Conservation (phyloP, 2,329 filamentous ascomycete genomes). For the Simplicillium sp. region DNA sequence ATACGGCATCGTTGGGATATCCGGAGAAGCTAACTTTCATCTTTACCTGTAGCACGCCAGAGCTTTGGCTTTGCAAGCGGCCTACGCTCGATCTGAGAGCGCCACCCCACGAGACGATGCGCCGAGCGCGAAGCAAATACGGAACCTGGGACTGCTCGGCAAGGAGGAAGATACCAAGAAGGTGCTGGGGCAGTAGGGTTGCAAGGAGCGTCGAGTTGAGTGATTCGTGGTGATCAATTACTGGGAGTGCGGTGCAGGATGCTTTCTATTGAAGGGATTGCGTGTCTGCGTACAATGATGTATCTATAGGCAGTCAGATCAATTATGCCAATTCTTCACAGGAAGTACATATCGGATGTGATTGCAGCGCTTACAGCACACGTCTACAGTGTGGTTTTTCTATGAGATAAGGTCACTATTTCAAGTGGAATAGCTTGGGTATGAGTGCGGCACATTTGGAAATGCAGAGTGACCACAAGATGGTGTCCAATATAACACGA, state of each 20-base stretch:
- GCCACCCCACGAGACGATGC: conserved; percentile 69
- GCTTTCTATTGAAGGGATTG: not conserved
- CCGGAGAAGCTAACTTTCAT: conserved; percentile 7
- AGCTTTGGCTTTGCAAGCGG: conserved; percentile 68
- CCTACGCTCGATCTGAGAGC: conserved; percentile 72
- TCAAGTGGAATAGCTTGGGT: too few relatives aligned
- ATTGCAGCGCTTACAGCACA: too few relatives aligned
- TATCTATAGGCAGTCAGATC: too few relatives aligned
- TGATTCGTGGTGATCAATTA: conserved; percentile 9
- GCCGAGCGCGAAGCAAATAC: conserved; percentile 77
- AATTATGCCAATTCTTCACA: too few relatives aligned
- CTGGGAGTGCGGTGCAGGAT: not conserved
- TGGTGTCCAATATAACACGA: too few relatives aligned
- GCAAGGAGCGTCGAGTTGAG: not conserved
- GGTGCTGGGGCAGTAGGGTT: conserved; percentile 29
- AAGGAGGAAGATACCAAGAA: conserved; percentile 73
- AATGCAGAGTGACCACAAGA: too few relatives aligned
- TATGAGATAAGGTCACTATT: too few relatives aligned
- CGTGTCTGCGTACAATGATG: conserved; percentile 1
- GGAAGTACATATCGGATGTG: too few relatives aligned
- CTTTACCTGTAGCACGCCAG: conserved; percentile 56
- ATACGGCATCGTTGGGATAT: not conserved
- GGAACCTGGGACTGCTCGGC: conserved; percentile 73
- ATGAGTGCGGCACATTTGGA: too few relatives aligned
- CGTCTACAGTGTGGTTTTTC: too few relatives aligned